phyloP scores from a whole-genome alignment of 768 basidiomycete species.

The Tephrocybe sp. region DNA sequence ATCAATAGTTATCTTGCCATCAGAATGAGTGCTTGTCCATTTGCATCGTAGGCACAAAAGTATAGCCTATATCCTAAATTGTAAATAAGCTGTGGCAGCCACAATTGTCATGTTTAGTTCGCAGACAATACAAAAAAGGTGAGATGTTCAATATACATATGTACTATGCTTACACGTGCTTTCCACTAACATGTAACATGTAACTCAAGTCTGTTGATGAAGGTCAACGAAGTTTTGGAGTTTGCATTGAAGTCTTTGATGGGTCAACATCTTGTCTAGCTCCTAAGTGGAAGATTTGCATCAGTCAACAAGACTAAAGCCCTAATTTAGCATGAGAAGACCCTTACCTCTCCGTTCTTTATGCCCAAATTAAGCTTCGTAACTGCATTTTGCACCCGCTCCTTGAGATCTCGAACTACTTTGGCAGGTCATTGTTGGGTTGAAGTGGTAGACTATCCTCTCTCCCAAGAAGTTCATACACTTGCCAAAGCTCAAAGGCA shows the following conservation, averaged over 20 bases:
- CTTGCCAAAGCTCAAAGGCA: constrained; percentile 9
- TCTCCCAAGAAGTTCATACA: constrained; percentile 7
- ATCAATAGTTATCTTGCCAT: too few species aligned
- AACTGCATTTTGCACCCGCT: constrained; percentile 3
- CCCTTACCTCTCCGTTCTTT: constrained; percentile 5
- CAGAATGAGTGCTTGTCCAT: too few species aligned
- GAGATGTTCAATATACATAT: too few species aligned
- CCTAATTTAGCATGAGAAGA: too few species aligned
- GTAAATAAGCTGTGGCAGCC: too few species aligned
- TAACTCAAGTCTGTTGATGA: too few species aligned
- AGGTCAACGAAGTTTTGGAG: constrained; percentile 16
- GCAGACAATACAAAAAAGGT: too few species aligned
- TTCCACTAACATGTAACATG: too few species aligned
- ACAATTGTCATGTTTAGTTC: too few species aligned
- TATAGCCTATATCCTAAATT: too few species aligned
- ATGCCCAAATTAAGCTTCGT: constrained; percentile 2
- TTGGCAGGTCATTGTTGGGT: neutral
- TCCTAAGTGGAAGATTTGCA: neutral
- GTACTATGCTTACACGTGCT: too few species aligned
- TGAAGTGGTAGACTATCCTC: neutral
- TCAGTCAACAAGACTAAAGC: neutral
- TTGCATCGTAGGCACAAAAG: too few species aligned
- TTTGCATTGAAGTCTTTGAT: constrained; percentile 10
- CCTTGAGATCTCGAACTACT: neutral
- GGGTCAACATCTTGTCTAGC: neutral